phyloP scores from a whole-genome alignment of 768 basidiomycete species.

The Podaxis pistillaris region DNA sequence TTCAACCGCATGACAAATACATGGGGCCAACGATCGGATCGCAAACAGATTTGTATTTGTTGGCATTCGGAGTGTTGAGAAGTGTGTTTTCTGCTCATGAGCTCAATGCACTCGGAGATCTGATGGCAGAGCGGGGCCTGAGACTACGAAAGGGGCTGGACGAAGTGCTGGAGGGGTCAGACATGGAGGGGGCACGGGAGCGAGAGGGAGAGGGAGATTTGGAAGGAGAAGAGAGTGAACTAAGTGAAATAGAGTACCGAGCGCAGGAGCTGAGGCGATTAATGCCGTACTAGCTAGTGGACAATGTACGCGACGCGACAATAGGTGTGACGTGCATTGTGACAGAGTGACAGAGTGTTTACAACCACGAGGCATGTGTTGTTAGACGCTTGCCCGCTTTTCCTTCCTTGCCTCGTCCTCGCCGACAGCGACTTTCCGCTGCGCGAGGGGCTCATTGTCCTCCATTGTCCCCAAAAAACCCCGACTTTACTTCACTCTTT shows the following conservation, averaged over 20 bases:
- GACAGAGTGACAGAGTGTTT: slow-evolving; percentile 28
- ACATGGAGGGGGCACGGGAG: slow-evolving; percentile 28
- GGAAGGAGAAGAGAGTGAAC: slow-evolving; percentile 52
- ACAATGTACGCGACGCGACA: neutral
- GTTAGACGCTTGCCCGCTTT: slow-evolving; percentile 5
- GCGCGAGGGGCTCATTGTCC: slow-evolving; percentile 15
- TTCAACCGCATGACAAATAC: neutral
- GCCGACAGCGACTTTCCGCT: slow-evolving; percentile 17
- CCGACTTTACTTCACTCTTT: slow-evolving; percentile 14
- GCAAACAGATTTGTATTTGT: slow-evolving; percentile 64
- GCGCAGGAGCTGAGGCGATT: slow-evolving; percentile 59
- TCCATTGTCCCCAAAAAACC: slow-evolving; percentile 7
- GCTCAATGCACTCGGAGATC: slow-evolving; percentile 59
- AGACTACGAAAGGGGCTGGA: slow-evolving; percentile 64
- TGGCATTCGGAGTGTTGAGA: slow-evolving; percentile 74
- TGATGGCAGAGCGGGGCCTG: slow-evolving; percentile 75
- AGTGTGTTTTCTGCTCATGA: slow-evolving; percentile 58
- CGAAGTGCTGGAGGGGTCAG: slow-evolving; percentile 44
- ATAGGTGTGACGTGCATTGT: slow-evolving; percentile 1
- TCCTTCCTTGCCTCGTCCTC: slow-evolving; percentile 14
- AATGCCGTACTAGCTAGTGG: slow-evolving; percentile 53
- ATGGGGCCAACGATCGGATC: neutral
- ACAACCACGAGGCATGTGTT: slow-evolving; percentile 21
- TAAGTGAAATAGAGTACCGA: slow-evolving; percentile 62
- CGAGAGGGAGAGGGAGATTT: slow-evolving; percentile 30